Percentiles rank a stretch among this genome's conserved stretches.
Conservation (phyloP, 2,329 filamentous ascomycete genomes). For the Sclerotinia spermophila region DNA sequence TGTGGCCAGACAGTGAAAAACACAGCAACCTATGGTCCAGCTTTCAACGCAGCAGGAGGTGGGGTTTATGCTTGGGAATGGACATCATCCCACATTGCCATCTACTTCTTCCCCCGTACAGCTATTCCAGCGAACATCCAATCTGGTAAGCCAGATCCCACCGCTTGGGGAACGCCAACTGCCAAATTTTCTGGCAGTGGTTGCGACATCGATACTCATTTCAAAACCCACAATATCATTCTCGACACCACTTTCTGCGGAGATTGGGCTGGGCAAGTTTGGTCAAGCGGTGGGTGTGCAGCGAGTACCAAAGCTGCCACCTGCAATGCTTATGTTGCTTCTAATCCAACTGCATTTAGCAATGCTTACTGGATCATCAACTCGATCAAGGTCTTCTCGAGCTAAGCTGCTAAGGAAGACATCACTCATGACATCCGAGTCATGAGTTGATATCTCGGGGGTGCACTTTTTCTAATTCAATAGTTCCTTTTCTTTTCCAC, state of each 20-base stretch:
- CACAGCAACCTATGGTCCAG: constrained; percentile 58
- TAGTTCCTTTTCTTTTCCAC: neutral
- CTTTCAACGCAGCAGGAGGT: constrained; percentile 67
- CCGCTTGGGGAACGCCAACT: constrained; percentile 63
- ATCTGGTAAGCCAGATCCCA: constrained; percentile 55
- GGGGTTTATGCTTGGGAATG: constrained; percentile 76
- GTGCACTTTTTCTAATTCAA: neutral
- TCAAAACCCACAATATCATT: constrained; percentile 70
- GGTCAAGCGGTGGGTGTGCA: constrained; percentile 57
- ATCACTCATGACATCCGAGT: neutral
- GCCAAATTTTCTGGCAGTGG: constrained; percentile 65
- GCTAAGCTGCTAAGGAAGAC: constrained; percentile 20
- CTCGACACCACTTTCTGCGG: constrained; percentile 86
- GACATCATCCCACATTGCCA: constrained; percentile 65
- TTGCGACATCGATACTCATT: constrained; percentile 69
- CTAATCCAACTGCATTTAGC: constrained; percentile 66
- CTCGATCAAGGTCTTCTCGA: constrained; percentile 37
- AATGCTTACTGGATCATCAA: constrained; percentile 76
- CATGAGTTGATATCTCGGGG: neutral
- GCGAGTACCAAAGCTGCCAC: constrained; percentile 50
- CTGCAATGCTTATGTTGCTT: constrained; percentile 68
- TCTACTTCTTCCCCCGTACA: constrained; percentile 77
- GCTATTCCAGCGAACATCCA: constrained; percentile 62
- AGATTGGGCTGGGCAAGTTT: constrained; percentile 73
- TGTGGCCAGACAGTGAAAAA: constrained; percentile 54